A percentile compares a stretch with the other conserved stretches of the same genome.
phyloP scores from a whole-genome alignment of 2,329 filamentous ascomycete species.

The Cytospora paraplurivora region DNA sequence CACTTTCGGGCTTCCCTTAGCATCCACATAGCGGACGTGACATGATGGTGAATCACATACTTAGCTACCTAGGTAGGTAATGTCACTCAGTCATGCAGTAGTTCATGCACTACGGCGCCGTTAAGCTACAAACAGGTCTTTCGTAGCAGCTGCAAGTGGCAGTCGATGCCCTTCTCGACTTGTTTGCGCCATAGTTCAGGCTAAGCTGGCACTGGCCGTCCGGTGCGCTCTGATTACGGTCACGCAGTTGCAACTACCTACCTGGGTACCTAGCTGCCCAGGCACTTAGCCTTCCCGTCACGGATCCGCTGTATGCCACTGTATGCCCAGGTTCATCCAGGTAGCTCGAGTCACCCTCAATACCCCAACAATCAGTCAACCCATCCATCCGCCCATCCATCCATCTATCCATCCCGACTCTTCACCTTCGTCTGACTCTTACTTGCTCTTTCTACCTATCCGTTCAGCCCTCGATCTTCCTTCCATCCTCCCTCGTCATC shows the following conservation, averaged over 20 bases:
- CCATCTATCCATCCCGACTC: not conserved
- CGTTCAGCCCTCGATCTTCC: constrained; percentile 24
- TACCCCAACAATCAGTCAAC: not conserved
- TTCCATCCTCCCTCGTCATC: constrained; percentile 28
- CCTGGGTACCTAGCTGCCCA: too few species aligned
- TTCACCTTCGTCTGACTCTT: constrained; percentile 9
- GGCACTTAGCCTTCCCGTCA: not conserved
- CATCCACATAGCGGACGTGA: too few species aligned
- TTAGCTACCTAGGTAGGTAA: too few species aligned
- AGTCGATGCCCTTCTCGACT: not conserved
- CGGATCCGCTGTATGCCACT: not conserved
- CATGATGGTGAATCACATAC: not conserved
- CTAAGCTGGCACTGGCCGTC: not conserved
- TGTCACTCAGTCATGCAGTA: not conserved
- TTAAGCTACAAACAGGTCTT: not conserved
- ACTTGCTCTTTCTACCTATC: constrained; percentile 9
- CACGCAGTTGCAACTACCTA: not conserved
- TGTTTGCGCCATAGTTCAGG: not conserved
- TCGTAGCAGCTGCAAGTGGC: constrained; percentile 1
- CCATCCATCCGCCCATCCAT: constrained; percentile 14
- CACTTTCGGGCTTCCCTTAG: too few species aligned
- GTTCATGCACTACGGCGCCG: not conserved
- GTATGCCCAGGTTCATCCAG: not conserved
- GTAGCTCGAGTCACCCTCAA: not conserved
- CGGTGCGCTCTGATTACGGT: not conserved